Base-by-base conservation (phyloP, 495 filamentous ascomycete genomes). In the Penicillium goetzii region DNA sequence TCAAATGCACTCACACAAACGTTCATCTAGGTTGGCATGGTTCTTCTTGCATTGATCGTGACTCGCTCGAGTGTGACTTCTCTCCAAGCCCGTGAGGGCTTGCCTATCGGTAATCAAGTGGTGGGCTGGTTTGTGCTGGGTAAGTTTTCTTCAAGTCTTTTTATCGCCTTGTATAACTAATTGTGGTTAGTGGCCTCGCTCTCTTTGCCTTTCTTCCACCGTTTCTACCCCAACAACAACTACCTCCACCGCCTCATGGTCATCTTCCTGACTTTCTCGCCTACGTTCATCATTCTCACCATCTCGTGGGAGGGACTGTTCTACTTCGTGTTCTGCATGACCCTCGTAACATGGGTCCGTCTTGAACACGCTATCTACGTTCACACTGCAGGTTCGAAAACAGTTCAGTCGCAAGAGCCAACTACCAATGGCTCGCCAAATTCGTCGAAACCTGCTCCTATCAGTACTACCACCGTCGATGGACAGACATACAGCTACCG, bases 261-360 rank as follows among this genome's bases (percentile, higher is more conserved):
- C 65, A 84, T 98, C 41, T 99, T 98, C 81, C 83, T 99, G 45
- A 91, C 93, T 14, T 98, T 96, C 71, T 89, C 93, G 0, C 96
- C 96, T 1, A 89, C 89, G 12, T 99, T 99, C 73, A 90, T 99
- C 72, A 90, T 98, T 67, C 89, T 99, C 62, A 97, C 93, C 26
- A 98, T 97, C 74, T 96, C 93, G 19, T 99, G 97, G 81, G 96
- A 99, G 74, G 95, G 96, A 0, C 81, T 99, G 4, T 99, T 99
- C 78, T 98, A 97, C 80, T 84, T 97, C 64, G 88, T 88, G 21
- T 98, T 97, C 76, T 93, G 87, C 70, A 80, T 89, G 49, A 88
- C 89, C 23, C 82, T 99, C 11, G 81, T 96, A 60, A 89, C 88
- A 62, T 99, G 96, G 96, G 92, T 97, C 23, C 86, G 88, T 25